Conservation (phyloP, 2,329 filamentous ascomycete species). For the Clarireedia monteithiana region DNA sequence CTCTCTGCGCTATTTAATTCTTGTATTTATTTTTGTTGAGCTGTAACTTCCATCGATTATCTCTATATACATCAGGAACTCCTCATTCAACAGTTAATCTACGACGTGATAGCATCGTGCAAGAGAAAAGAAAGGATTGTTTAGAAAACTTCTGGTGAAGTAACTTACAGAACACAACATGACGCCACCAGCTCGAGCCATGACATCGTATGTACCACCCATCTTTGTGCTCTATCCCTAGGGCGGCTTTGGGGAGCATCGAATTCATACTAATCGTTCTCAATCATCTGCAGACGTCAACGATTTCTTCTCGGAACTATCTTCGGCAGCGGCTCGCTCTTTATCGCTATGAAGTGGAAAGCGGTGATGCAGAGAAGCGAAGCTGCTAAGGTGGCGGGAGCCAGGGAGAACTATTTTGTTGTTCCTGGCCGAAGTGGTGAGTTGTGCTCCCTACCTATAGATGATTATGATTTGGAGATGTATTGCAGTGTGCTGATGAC, state of each 20-base stretch:
- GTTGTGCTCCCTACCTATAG: not conserved
- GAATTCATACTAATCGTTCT: not conserved
- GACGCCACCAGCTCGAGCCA: constrained; percentile 7
- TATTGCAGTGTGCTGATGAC: not conserved
- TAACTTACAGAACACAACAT: not conserved
- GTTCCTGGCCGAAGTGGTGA: constrained; percentile 27
- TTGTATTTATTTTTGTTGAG: not conserved
- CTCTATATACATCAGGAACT: not conserved
- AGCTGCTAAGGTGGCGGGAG: constrained; percentile 25
- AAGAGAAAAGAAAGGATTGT: not conserved
- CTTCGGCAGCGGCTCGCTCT: constrained; percentile 22
- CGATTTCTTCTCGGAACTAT: constrained; percentile 24
- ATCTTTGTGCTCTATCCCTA: no score
- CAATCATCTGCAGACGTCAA: constrained; percentile 20
- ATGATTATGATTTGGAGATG: not conserved
- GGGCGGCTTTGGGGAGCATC: not conserved
- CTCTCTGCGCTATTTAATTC: not conserved
- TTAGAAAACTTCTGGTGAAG: not conserved
- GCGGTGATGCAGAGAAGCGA: constrained; percentile 28
- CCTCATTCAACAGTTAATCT: not conserved
- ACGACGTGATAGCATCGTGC: not conserved
- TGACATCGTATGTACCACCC: constrained; percentile 4
- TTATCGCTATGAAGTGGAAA: constrained; percentile 28
- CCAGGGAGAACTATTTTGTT: constrained; percentile 25
- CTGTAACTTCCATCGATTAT: not conserved